Percentiles rank a stretch among this genome's conserved stretches.
These are phyloP conservation scores for Oldenlandia corymbosa DNA, from an alignment of 257 asterid genomes.

Conservation along the genomic window DNA sequence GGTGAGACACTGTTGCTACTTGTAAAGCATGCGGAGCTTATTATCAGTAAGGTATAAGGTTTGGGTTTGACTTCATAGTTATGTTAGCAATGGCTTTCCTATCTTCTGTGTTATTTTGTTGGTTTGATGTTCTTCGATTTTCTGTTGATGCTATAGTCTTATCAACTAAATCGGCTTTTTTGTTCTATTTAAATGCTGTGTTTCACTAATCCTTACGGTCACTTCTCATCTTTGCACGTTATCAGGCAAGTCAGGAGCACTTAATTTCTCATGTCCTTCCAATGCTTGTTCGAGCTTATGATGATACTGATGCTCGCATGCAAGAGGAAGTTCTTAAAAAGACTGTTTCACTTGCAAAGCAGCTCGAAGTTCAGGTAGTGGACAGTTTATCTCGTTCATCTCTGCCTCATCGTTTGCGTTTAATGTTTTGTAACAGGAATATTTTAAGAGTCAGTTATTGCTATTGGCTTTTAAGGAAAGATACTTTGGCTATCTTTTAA, in stretches of 20 bases:
- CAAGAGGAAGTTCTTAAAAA: conserved; percentile 97
- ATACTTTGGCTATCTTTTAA: background rate
- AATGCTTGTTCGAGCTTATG: conserved; percentile 92
- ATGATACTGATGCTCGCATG: conserved; percentile 89
- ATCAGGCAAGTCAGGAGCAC: conserved; percentile 83
- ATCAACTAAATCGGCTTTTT: background rate
- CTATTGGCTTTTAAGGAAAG: background rate
- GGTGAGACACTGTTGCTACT: conserved; percentile 94
- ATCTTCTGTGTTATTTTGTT: background rate
- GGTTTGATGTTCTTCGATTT: background rate
- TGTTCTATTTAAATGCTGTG: too few relatives aligned
- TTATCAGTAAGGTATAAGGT: conserved; percentile 71
- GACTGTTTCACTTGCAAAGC: conserved; percentile 72
- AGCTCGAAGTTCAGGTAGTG: conserved; percentile 82
- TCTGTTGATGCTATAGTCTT: background rate
- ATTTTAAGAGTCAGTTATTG: too few relatives aligned
- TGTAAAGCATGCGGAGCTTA: conserved; percentile 92
- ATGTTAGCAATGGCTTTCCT: background rate
- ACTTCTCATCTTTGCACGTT: background rate
- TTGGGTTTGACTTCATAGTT: conserved; percentile 3
- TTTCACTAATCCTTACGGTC: too few relatives aligned
- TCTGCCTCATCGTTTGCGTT: background rate
- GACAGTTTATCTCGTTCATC: conserved; percentile 3
- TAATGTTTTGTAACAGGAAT: background rate
- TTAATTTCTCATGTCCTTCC: conserved; percentile 79